phyloP scores from a whole-genome alignment of 805 yeast genomes.

The Ogataea corticis region DNA sequence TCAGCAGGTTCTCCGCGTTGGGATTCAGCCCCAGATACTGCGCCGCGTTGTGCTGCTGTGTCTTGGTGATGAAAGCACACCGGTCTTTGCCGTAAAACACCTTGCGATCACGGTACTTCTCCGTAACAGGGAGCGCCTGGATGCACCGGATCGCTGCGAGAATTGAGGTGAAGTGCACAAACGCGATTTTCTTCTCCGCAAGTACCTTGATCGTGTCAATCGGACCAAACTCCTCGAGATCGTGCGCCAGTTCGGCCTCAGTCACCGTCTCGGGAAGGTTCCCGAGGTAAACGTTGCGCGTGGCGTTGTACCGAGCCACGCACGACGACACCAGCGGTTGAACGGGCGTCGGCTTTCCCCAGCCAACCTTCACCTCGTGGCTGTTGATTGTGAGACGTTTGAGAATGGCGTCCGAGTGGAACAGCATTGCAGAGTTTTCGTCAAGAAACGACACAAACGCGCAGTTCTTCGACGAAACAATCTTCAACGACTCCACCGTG shows the following conservation, averaged over 20 bases:
- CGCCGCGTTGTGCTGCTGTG: constrained; percentile 96
- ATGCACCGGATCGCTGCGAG: constrained; percentile 86
- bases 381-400: constrained; percentile 79
- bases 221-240: constrained; percentile 71
- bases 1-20: constrained; percentile 77
- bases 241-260: constrained; percentile 65
- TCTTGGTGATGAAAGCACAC: constrained; percentile 90
- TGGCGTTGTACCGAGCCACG: constrained; percentile 83
- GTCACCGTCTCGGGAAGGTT: constrained; percentile 60
- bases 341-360: constrained; percentile 84
- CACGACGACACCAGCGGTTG: constrained; percentile 73
- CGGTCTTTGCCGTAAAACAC: constrained; percentile 93
- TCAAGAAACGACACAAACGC: constrained; percentile 90
- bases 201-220: constrained; percentile 84
- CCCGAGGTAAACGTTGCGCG: constrained; percentile 91
- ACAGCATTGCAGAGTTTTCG: constrained; percentile 82
- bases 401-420: constrained; percentile 90
- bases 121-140: constrained; percentile 64
- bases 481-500: constrained; percentile 73
- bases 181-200: constrained; percentile 81
- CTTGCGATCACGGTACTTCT: constrained; percentile 72
- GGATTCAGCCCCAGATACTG: constrained; percentile 91
- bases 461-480: constrained; percentile 83
- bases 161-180: constrained; percentile 86
- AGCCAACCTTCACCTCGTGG: constrained; percentile 82